Conservation (phyloP, 2,329 filamentous ascomycete genomes). For the Colletotrichum coccodes region DNA sequence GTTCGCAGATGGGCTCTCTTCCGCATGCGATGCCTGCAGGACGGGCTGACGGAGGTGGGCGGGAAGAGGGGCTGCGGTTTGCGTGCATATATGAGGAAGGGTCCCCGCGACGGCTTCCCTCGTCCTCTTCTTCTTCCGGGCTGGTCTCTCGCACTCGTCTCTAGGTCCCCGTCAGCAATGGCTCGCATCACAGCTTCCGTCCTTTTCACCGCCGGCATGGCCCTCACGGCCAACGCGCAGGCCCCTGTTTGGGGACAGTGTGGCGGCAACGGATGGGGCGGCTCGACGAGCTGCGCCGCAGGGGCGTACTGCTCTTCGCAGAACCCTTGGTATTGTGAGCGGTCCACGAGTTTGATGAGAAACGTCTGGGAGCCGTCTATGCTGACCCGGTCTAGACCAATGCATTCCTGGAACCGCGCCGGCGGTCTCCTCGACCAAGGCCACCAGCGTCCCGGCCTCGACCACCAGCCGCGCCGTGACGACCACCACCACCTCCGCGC, state of each 20-base stretch:
- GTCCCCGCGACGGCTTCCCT: not conserved
- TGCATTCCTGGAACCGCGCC: constrained; percentile 25
- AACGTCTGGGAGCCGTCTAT: no score
- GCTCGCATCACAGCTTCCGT: constrained; percentile 10
- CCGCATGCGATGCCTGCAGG: not conserved
- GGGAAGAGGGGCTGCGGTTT: not conserved
- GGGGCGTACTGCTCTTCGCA: constrained; percentile 48
- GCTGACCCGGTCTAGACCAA: constrained; percentile 4
- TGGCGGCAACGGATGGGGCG: constrained; percentile 50
- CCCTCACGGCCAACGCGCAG: constrained; percentile 15
- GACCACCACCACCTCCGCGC: constrained; percentile 11
- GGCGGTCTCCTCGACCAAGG: not conserved
- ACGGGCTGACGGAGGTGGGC: not conserved
- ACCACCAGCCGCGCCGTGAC: constrained; percentile 11
- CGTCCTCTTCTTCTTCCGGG: no score
- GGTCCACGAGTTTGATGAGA: constrained; percentile 38
- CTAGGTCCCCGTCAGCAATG: not conserved
- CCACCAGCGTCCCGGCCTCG: constrained; percentile 4
- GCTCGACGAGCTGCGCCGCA: constrained; percentile 50
- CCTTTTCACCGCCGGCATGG: constrained; percentile 10
- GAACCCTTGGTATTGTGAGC: constrained; percentile 62
- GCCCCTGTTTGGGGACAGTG: constrained; percentile 47
- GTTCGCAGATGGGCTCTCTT: not conserved
- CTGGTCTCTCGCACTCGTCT: not conserved
- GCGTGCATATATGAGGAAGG: not conserved